Percentiles rank a stretch among this genome's conserved stretches.
Conservation (phyloP, 2,329 filamentous ascomycete genomes). For the Alternaria gansuensis region DNA sequence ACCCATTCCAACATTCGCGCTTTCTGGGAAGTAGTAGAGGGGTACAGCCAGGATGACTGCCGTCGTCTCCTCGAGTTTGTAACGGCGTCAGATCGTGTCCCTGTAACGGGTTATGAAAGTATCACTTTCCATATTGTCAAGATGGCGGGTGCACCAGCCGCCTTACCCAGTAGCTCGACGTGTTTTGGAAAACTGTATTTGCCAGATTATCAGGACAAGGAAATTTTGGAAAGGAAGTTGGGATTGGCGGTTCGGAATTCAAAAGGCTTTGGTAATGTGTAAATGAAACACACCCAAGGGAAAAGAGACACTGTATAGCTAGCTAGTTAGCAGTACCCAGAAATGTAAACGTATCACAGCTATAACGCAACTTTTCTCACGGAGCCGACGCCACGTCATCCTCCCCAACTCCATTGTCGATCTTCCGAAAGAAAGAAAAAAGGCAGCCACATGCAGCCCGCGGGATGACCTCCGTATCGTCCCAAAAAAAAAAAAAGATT, state of each 20-base stretch:
- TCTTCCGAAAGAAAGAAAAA: neutral
- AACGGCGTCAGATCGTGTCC: constrained; percentile 88
- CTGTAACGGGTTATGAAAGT: constrained; percentile 83
- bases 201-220: constrained; percentile 78
- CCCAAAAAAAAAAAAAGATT: neutral
- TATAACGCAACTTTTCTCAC: too few relatives aligned
- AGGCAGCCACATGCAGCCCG: neutral
- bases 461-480: neutral
- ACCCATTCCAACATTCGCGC: constrained; percentile 73
- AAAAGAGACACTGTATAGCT: neutral
- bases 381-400: neutral
- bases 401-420: neutral
- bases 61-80: constrained; percentile 88
- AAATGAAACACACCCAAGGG: neutral
- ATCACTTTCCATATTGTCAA: constrained; percentile 85
- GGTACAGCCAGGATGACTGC: constrained; percentile 73
- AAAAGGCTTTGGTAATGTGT: constrained; percentile 76
- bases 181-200: constrained; percentile 90
- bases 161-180: constrained; percentile 85
- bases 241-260: constrained; percentile 87
- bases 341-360: too few relatives aligned
- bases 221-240: constrained; percentile 77
- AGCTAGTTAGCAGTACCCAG: neutral
- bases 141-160: constrained; percentile 69
- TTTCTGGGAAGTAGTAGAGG: constrained; percentile 84